phyloP scores from a whole-genome alignment of 163 green algal genomes.

The Chlamydomonas reinhardtii region DNA sequence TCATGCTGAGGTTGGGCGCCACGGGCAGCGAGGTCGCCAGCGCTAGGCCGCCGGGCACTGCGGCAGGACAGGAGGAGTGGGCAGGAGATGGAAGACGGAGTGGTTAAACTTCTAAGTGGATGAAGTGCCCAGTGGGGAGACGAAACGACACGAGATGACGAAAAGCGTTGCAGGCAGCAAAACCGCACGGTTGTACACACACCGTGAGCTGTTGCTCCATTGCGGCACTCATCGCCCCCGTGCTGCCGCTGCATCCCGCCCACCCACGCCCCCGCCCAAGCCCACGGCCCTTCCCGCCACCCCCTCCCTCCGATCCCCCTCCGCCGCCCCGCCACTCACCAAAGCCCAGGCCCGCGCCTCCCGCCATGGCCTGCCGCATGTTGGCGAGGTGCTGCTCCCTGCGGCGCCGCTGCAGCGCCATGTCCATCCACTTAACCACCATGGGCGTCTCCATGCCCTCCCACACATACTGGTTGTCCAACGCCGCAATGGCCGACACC shows the following conservation, averaged over 20 bases:
- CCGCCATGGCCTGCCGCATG: conserved; percentile 62
- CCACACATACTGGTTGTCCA: conserved; percentile 66
- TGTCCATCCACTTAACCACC: conserved; percentile 79
- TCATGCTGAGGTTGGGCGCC: conserved; percentile 5
- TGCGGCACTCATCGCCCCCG: no score
- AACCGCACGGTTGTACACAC: no score
- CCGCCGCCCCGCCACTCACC: neutral
- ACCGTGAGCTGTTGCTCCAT: no score
- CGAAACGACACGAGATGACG: no score
- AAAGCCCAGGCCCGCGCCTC: conserved; percentile 32
- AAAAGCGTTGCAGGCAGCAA: no score
- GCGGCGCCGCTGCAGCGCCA: conserved; percentile 65
- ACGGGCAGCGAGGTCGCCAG: conserved; percentile 16
- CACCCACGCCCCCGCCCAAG: no score
- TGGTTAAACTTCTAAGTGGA: no score
- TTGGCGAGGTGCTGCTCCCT: conserved; percentile 70
- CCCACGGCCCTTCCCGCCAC: no score
- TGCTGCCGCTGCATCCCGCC: no score
- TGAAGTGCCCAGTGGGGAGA: no score
- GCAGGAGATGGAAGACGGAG: neutral
- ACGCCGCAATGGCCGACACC: conserved; percentile 61
- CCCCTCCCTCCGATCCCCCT: neutral
- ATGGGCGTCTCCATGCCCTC: conserved; percentile 68
- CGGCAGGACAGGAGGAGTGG: neutral
- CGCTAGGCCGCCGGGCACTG: conserved; percentile 26